These are phyloP conservation scores for Botrytis byssoidea DNA, from an alignment of 2,329 filamentous ascomycete genomes.

Conservation along the genomic window DNA sequence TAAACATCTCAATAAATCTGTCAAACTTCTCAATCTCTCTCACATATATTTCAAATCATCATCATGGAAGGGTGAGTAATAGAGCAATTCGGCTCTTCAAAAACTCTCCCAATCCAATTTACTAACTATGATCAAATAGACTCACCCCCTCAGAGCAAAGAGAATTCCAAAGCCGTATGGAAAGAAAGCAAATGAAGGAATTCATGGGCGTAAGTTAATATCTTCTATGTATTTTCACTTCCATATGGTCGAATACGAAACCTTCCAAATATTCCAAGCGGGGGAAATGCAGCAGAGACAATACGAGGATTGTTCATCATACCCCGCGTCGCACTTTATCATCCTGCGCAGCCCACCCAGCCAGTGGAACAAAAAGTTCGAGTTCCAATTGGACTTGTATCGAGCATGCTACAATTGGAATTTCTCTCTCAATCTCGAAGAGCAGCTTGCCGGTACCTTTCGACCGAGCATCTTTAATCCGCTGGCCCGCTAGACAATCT, in stretches of 20 bases:
- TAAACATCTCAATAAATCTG: background rate
- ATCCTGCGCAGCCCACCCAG: background rate
- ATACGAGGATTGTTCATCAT: background rate
- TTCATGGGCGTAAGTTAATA: constrained; percentile 81
- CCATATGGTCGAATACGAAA: no score
- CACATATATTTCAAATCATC: background rate
- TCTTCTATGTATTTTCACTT: background rate
- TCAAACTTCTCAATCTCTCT: constrained; percentile 3
- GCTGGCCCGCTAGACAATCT: background rate
- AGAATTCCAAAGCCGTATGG: constrained; percentile 91
- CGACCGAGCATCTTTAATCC: background rate
- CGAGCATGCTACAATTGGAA: background rate
- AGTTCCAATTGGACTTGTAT: background rate
- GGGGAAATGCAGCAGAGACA: background rate
- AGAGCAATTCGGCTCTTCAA: background rate
- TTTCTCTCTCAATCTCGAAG: background rate
- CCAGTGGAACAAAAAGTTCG: background rate
- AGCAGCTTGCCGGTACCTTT: background rate
- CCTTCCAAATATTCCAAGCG: background rate
- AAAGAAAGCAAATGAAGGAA: constrained; percentile 98
- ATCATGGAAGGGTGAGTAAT: constrained; percentile 38
- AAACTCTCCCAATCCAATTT: background rate
- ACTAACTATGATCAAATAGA: constrained; percentile 30
- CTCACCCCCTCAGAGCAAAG: constrained; percentile 68
- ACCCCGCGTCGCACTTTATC: background rate